These are phyloP conservation scores for Cyberlindnera meyerae DNA, from an alignment of 805 yeast species.

Conservation along the genomic window DNA sequence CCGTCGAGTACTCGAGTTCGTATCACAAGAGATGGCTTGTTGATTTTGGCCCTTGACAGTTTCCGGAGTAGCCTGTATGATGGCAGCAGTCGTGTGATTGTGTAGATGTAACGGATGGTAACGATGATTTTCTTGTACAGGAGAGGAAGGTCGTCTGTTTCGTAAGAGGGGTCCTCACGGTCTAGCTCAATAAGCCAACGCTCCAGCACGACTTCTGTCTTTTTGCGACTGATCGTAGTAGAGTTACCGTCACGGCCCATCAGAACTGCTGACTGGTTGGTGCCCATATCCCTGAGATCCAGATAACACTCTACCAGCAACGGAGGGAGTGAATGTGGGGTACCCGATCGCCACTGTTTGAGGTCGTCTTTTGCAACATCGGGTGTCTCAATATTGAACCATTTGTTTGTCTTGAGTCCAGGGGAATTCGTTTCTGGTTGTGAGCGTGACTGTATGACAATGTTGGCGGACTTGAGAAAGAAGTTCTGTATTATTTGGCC, in stretches of 20 bases:
- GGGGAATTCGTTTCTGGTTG: too few relatives aligned
- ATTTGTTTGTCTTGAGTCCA: conserved; percentile 49
- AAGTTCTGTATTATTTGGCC: conserved; percentile 40
- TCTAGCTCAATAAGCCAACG: conserved; percentile 90
- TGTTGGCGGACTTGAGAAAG: conserved; percentile 57
- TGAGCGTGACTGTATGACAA: conserved; percentile 50
- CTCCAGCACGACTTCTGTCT: conserved; percentile 85
- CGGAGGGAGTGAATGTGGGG: conserved; percentile 52
- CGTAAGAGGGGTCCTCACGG: conserved; percentile 30
- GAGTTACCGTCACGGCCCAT: conserved; percentile 48
- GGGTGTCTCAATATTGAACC: conserved; percentile 56
- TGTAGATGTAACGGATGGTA: conserved; percentile 67
- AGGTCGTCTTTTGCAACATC: conserved; percentile 49
- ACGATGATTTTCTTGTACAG: conserved; percentile 73
- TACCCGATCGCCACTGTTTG: conserved; percentile 49
- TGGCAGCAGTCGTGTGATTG: conserved; percentile 66
- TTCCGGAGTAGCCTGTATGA: conserved; percentile 52
- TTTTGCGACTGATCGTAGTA: conserved; percentile 59
- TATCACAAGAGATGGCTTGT: conserved; percentile 39
- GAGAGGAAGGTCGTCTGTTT: conserved; percentile 50
- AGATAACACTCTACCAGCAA: conserved; percentile 80
- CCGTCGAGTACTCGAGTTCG: conserved; percentile 71
- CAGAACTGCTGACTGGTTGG: conserved; percentile 55
- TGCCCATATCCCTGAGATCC: conserved; percentile 54
- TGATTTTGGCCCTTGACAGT: conserved; percentile 34